Conservation (phyloP, 371 early-diverging fungal species). For the Blastocladiella emersonii region DNA sequence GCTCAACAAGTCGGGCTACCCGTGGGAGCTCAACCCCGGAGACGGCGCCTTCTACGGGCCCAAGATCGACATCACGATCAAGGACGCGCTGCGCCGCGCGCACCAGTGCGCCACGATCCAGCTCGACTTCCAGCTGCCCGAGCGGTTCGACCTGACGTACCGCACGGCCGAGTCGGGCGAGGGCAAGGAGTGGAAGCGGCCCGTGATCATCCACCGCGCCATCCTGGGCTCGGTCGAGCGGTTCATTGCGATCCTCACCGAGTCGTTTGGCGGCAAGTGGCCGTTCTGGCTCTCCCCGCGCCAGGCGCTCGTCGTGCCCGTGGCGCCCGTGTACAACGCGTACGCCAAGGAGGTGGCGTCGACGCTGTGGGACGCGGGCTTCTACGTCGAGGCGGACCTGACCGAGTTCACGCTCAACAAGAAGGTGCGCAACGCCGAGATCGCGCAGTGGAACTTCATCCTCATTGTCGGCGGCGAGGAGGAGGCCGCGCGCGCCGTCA, state of each 20-base stretch:
- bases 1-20: constrained; percentile 54
- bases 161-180: constrained; percentile 19
- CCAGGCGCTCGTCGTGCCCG: constrained; percentile 43
- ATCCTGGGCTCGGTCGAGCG: constrained; percentile 88
- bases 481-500: constrained; percentile 63
- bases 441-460: constrained; percentile 80
- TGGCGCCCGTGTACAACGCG: constrained; percentile 41
- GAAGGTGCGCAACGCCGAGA: constrained; percentile 83
- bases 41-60: constrained; percentile 99
- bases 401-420: constrained; percentile 83
- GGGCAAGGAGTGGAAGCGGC: constrained; percentile 37
- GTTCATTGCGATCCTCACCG: constrained; percentile 88
- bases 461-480: constrained; percentile 93
- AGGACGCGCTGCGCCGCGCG: constrained; percentile 83
- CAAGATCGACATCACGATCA: constrained; percentile 97
- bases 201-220: constrained; percentile 94
- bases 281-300: constrained; percentile 57
- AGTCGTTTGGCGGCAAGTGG: constrained; percentile 76
- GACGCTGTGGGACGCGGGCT: constrained; percentile 50
- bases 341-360: constrained; percentile 49
- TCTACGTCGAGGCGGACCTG: constrained; percentile 77
- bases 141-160: constrained; percentile 75
- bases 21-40: constrained; percentile 89
- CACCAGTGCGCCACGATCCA: constrained; percentile 55
- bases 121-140: constrained; percentile 80